Base-by-base conservation (phyloP, 495 filamentous ascomycete species). In the Letharia lupina region DNA sequence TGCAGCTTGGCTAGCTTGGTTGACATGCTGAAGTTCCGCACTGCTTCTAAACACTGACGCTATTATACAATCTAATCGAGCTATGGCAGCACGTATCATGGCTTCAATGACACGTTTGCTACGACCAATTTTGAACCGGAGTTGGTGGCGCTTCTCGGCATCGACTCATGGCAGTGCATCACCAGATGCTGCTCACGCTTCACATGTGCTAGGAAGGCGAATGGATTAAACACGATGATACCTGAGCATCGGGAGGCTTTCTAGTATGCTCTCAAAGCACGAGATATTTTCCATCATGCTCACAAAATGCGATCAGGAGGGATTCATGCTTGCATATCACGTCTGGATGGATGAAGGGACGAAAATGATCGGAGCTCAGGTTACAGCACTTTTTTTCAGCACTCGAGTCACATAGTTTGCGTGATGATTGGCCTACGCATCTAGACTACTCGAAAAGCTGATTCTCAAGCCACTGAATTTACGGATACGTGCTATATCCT, bases 1-100 rank as follows among this genome's bases (percentile, higher is more conserved):
- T 98, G 93, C 78, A 85, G 86, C 59, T 78, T 92, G 54, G 82
- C 82, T 3, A 95, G 89, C 73, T 79, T 98, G 71, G 87, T 91
- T 20, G 91, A 96, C 69, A 75, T 98, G 66, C 83, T 98, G 64
- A 86, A 87, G 62, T 98, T 92, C 74, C 65, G 80, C 31, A 62
- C 61, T 2, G 64, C 64, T 52, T 52, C 45, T 20, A 66, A 66
- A 39, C 64, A 66, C 37, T 66, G 18, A 62, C 28, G 13, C 37
- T 48, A 35, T 45, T 0, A 39, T 39, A 59, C 20, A 15, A 39
- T 15, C 44, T 20, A 31, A 23, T 11, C 31, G 16, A 57, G 54
- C 54, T 23, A 28, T 47, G 33, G 45, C 4, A 33, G 13, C 18
- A 59, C 20, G 15, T 13, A 48, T 35, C 54, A 60, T 60, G 41